These are phyloP conservation scores for Penicillium ochrochloron DNA, from an alignment of 495 filamentous ascomycete species.

Conservation along the genomic window DNA sequence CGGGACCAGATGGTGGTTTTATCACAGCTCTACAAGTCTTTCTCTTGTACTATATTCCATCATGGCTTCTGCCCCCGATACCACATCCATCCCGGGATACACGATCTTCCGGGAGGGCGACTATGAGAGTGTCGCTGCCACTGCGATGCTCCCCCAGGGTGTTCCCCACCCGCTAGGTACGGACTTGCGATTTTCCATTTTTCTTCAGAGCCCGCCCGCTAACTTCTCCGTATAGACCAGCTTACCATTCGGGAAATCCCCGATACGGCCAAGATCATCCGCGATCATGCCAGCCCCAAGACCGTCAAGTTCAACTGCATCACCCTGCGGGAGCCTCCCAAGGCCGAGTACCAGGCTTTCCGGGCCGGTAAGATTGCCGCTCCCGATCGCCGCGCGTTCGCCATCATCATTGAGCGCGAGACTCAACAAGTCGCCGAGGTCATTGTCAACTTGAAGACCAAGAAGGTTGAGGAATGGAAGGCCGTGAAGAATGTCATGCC, in stretches of 20 bases:
- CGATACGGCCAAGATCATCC: constrained; percentile 36
- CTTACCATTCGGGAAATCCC: constrained; percentile 42
- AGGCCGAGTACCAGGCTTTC: constrained; percentile 79
- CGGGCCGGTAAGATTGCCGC: constrained; percentile 57
- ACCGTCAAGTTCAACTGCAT: constrained; percentile 80
- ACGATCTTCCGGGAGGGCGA: constrained; percentile 43
- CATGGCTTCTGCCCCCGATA: constrained; percentile 43
- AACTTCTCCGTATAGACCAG: constrained; percentile 28
- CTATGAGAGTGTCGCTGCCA: constrained; percentile 41
- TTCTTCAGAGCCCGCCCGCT: not conserved
- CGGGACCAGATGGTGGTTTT: constrained; percentile 2
- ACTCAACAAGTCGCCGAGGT: constrained; percentile 66
- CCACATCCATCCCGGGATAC: constrained; percentile 42
- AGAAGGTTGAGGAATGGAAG: constrained; percentile 74
- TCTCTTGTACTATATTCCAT: constrained; percentile 18
- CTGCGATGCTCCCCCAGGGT: constrained; percentile 36
- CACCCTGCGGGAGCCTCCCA: constrained; percentile 77
- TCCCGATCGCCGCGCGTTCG: constrained; percentile 38
- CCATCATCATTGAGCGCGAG: constrained; percentile 41
- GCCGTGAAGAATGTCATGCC: constrained; percentile 75
- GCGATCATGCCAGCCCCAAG: constrained; percentile 38
- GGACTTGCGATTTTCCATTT: not conserved
- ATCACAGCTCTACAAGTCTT: constrained; percentile 23
- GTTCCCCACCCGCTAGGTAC: constrained; percentile 40
- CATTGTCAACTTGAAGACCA: constrained; percentile 69